Conservation (phyloP, 139 green algal genomes). For the Microglena sp. region DNA sequence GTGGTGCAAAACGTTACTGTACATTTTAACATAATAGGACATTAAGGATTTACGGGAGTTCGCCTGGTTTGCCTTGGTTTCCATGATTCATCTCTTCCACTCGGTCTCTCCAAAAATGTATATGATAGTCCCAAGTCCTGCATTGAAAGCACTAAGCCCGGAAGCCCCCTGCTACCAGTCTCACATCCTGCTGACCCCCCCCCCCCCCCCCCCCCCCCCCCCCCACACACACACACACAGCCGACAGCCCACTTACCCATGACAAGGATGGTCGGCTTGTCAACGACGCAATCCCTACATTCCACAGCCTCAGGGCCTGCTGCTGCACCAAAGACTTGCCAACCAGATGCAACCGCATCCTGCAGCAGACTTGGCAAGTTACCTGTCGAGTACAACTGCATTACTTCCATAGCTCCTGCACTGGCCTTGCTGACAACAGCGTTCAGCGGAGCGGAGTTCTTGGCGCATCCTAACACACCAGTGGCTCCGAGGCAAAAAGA, state of each 20-base stretch:
- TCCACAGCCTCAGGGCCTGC: conserved; percentile 33
- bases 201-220: no score
- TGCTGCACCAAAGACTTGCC: conserved; percentile 65
- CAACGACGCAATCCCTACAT: conserved; percentile 22
- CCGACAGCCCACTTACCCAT: conserved; percentile 56
- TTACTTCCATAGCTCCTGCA: conserved; percentile 70
- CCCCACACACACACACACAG: no score
- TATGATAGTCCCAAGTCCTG: no score
- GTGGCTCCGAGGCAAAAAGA: conserved; percentile 73
- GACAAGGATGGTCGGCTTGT: conserved; percentile 69
- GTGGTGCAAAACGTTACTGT: no score
- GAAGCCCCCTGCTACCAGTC: no score
- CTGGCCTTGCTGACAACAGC: conserved; percentile 76
- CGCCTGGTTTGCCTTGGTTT: no score
- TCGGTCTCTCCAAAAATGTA: no score
- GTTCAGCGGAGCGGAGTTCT: conserved; percentile 76
- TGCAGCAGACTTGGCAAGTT: conserved; percentile 66
- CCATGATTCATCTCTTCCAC: no score
- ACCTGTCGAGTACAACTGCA: conserved; percentile 43
- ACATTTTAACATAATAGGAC: no score
- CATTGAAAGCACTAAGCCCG: no score
- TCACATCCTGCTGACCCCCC: no score
- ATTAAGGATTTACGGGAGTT: no score
- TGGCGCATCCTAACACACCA: conserved; percentile 65
- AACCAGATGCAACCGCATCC: conserved; percentile 48